Base-by-base conservation (phyloP, 208 protist species). In the Novymonas esmeraldas region DNA sequence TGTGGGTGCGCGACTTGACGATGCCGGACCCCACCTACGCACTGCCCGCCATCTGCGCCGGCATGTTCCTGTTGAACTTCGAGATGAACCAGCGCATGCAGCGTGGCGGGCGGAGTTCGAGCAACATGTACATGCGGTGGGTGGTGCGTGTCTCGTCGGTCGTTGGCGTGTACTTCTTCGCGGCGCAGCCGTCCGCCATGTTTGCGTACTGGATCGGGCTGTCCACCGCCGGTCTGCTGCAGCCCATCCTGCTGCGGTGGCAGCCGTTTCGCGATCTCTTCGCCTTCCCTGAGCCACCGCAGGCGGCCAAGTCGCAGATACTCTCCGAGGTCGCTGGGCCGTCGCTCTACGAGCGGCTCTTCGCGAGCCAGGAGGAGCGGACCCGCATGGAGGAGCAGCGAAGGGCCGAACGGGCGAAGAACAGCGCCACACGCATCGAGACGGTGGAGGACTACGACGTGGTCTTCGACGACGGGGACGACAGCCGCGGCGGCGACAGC, bases 141-240 rank as follows among this genome's bases (percentile, higher is more conserved):
- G 87, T 45, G 10, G 78, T 92, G 7, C 87, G 90, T 46, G 83
- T 58, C 0, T 78, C 76, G 7, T 80, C 87, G 20, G 42, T 91
- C 24, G 70, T 89, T 18, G 85, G 85, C 14, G 78, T 96, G n/a
- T 94, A 93, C 70, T 81, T 92, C 58, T 90, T 93, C 58, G 72
- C 85, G 22, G 67, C 70, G 48, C 90, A 96, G 73, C 90, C 90
- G 22, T 54, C 90, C 6, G 85, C 87, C n/a, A 87, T 94, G 78
- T 96, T 94, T 57, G 85, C 84, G 11, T 96, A 96, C 78, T 96
- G 90, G 88, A 93, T 96, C 48, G 90, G 90, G 18, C 71, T 96
- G 28, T 96, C 90, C 0, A 85, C 73, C 5, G 85, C 79, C 1
- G 90, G 90, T 57, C 57, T 94, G 24, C 65, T 96, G 67, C 90